phyloP scores from a whole-genome alignment of 2,329 filamentous ascomycete genomes.

The Pochonia chlamydosporia region DNA sequence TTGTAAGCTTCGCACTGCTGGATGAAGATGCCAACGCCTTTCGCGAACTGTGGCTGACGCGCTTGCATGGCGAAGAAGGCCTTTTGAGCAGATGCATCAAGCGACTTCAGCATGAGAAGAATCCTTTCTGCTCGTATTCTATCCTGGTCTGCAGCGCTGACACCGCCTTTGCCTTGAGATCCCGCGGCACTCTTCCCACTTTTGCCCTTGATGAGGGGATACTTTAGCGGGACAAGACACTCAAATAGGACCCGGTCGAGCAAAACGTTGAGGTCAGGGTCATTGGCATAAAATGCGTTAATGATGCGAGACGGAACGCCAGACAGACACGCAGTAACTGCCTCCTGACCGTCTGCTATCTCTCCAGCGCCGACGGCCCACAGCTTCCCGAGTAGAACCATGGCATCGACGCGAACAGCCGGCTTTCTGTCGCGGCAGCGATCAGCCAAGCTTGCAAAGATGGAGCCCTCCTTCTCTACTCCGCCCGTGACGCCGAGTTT shows the following conservation, averaged over 20 bases:
- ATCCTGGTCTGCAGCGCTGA: constrained; percentile 59
- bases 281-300: constrained; percentile 85
- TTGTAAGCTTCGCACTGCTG: constrained; percentile 86
- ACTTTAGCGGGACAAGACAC: constrained; percentile 81
- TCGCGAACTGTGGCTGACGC: constrained; percentile 68
- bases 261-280: constrained; percentile 75
- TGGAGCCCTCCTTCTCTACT: constrained; percentile 68
- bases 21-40: constrained; percentile 69
- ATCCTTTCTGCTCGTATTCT: constrained; percentile 79
- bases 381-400: constrained; percentile 75
- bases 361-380: constrained; percentile 94
- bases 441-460: constrained; percentile 78
- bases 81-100: constrained; percentile 72
- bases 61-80: constrained; percentile 85
- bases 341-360: constrained; percentile 75
- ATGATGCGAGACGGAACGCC: constrained; percentile 81
- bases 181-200: constrained; percentile 56
- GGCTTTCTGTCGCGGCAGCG: constrained; percentile 82
- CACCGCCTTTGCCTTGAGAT: constrained; percentile 32
- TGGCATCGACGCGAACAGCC: constrained; percentile 77
- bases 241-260: constrained; percentile 84
- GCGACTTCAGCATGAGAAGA: constrained; percentile 69
- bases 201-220: constrained; percentile 62
- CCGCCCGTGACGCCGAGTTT: constrained; percentile 76
- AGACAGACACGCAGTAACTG: constrained; percentile 66